Evolutionary conservation across 768 basidiomycete genomes (phyloP).

Genomic region (Gloeostereum incarnatum): DNA sequence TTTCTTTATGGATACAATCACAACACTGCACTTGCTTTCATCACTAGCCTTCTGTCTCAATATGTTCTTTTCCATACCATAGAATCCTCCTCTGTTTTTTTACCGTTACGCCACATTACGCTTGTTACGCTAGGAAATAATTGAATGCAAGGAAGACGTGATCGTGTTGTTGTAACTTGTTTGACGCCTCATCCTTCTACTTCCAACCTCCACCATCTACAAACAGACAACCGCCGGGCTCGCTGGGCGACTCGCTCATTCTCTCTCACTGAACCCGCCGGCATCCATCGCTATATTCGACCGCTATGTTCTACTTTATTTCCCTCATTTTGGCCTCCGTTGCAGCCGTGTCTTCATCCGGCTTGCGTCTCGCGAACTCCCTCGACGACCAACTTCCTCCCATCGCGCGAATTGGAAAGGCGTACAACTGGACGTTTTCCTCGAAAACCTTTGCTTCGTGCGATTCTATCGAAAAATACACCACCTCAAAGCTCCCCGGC

Average conservation of each 20-base stretch:
- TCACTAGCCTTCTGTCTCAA: conserved; percentile 2
- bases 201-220: too few species aligned
- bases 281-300: too few species aligned
- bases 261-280: conserved; percentile 42
- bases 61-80: not conserved
- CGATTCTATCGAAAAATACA: conserved; percentile 37
- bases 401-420: conserved; percentile 58
- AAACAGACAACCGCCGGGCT: conserved; percentile 21
- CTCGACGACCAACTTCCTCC: conserved; percentile 67
- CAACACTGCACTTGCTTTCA: not conserved
- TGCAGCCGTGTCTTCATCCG: conserved; percentile 27
- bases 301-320: conserved; percentile 59
- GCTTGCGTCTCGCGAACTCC: conserved; percentile 46
- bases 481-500: conserved; percentile 46
- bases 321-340: conserved; percentile 34
- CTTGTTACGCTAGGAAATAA: too few species aligned
- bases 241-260: conserved; percentile 50
- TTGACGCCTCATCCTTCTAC: too few species aligned
- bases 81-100: not conserved
- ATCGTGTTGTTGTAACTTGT: conserved; percentile 13
- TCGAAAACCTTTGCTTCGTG: conserved; percentile 48
- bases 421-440: conserved; percentile 66
- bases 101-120: not conserved
- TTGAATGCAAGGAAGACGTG: too few species aligned
- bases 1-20: conserved; percentile 9